Base-by-base conservation (phyloP, 345 rosid genomes). In the Murraya paniculata region DNA sequence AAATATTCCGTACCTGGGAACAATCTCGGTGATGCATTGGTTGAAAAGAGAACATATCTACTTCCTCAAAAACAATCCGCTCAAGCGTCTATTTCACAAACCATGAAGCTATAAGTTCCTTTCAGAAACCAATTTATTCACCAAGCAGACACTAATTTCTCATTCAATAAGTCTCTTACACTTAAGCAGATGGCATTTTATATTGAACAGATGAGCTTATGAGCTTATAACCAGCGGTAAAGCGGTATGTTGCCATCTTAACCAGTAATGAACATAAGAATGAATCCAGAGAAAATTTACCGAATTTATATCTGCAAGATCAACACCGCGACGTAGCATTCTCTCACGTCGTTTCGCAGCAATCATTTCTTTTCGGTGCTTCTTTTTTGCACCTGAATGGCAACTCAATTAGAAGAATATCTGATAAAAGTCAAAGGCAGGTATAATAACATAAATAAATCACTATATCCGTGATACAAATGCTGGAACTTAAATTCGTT, bases 11-110 rank as follows among this genome's bases (percentile, higher is more conserved):
- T 75, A 96, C 98, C 92, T 90, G 98, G 79, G 96, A 89, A 84
- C 98, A 94, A 85, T 96, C 98, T n/a, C 86, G 86, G 57, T 87
- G 85, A 73, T 89, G 97, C 98, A 94, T 93, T 30, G 92, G 94
- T 78, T 87, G 92, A 77, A 96, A 94, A 87, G 91, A 78, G 75
- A 83, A 89, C 69, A 86, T 84, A 73, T 96, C 98, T 61, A 86
- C 86, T 62, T 80, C 82, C 48, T 87, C 87, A 82, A 85, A 76
- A 81, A 94, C 98, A 72, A 96, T 84, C 79, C 85, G 85, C 92
- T 91, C 94, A 59, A 96, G 75, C 59, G 83, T 85, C 94, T 90
- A 79, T 53, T 67, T 62, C 67, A 67, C 31, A 85, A 82, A 82
- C 21, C 73, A 85, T 22, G 56, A 73, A 79, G 70, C 60, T 11